phyloP scores from a whole-genome alignment of 768 basidiomycete genomes.

The Tricholoma flavovirens region DNA sequence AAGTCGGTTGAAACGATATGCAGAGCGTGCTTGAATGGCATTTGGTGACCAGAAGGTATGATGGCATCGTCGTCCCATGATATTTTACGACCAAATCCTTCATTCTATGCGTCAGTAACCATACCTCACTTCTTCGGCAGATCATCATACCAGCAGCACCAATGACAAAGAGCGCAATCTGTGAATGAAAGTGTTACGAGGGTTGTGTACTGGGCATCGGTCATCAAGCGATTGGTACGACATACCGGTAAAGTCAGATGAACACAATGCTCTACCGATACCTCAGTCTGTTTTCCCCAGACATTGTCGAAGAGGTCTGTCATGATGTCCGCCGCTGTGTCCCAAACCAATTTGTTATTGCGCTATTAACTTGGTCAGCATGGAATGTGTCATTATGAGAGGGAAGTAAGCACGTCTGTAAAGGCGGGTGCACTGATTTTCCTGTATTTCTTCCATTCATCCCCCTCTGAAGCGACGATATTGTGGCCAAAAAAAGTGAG shows the following conservation, averaged over 20 bases:
- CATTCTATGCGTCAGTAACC: not conserved
- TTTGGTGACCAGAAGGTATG: slow-evolving; percentile 35
- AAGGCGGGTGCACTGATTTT: slow-evolving; percentile 63
- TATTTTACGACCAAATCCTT: slow-evolving; percentile 48
- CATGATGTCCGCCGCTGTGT: slow-evolving; percentile 38
- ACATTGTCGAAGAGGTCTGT: slow-evolving; percentile 39
- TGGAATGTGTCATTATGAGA: not conserved
- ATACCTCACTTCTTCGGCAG: not conserved
- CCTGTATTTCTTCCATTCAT: slow-evolving; percentile 61
- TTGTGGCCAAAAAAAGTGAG: slow-evolving; percentile 53
- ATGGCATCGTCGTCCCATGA: slow-evolving; percentile 40
- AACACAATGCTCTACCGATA: slow-evolving; percentile 40
- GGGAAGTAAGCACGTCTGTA: slow-evolving; percentile 39
- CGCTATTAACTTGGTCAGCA: slow-evolving; percentile 22
- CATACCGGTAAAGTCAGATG: slow-evolving; percentile 49
- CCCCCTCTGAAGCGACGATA: slow-evolving; percentile 59
- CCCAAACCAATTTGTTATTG: slow-evolving; percentile 46
- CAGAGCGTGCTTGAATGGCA: slow-evolving; percentile 46
- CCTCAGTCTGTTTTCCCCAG: slow-evolving; percentile 37
- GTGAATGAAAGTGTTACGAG: slow-evolving; percentile 3
- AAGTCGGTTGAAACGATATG: slow-evolving; percentile 36
- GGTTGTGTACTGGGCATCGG: not conserved
- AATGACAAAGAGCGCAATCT: slow-evolving; percentile 55
- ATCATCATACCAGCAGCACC: slow-evolving; percentile 40
- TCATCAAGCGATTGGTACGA: not conserved